These are phyloP conservation scores for Ganoderma lucidum DNA, from an alignment of 1,284 basidiomycete species.

Conservation along the genomic window DNA sequence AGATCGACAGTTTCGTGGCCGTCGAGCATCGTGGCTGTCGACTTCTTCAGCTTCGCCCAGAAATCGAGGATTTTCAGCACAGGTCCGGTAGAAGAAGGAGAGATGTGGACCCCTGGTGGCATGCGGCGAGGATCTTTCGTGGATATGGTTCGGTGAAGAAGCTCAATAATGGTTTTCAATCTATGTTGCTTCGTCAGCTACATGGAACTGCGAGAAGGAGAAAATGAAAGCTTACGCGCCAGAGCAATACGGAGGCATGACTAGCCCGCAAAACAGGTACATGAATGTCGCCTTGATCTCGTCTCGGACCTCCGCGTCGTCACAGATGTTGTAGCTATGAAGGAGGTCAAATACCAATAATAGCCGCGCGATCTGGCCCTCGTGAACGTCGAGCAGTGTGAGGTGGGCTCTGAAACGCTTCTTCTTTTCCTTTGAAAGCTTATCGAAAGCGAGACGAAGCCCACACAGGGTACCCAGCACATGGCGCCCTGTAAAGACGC, in stretches of 20 bases:
- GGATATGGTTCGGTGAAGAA: background rate
- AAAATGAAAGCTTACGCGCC: slow-evolving; percentile 5
- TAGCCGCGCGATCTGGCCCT: slow-evolving; percentile 35
- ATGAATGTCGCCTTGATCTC: slow-evolving; percentile 23
- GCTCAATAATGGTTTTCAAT: background rate
- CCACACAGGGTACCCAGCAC: too few relatives aligned
- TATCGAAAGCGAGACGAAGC: too few relatives aligned
- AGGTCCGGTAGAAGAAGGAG: background rate
- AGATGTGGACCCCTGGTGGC: background rate
- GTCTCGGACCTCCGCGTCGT: background rate
- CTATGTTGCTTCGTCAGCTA: background rate
- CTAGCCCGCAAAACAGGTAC: slow-evolving; percentile 19
- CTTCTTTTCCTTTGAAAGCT: slow-evolving; percentile 20
- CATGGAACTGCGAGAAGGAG: background rate
- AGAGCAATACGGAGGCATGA: slow-evolving; percentile 21
- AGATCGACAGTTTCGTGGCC: background rate
- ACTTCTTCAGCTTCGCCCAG: slow-evolving; percentile 18
- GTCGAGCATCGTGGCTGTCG: slow-evolving; percentile 14
- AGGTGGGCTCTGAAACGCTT: slow-evolving; percentile 30
- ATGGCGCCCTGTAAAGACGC: too few relatives aligned
- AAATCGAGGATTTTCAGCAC: slow-evolving; percentile 16
- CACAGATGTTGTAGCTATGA: slow-evolving; percentile 14
- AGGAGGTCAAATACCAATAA: slow-evolving; percentile 35
- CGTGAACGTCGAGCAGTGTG: slow-evolving; percentile 38
- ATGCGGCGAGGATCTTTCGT: background rate